These are phyloP conservation scores for Massariosphaeria phaeospora DNA, from an alignment of 495 filamentous ascomycete species.

Conservation along the genomic window DNA sequence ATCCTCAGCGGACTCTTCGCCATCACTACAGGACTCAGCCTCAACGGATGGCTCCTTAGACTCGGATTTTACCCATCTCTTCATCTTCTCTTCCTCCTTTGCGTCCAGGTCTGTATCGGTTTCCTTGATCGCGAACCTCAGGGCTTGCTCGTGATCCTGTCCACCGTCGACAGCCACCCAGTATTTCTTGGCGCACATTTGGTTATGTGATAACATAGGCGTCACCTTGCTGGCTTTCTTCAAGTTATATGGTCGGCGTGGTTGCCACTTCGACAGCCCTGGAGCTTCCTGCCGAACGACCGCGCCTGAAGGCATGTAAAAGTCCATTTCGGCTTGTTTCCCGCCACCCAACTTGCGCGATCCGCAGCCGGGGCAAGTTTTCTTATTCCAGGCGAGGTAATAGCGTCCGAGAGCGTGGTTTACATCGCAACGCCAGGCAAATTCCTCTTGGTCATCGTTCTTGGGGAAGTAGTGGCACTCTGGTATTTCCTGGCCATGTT, in stretches of 20 bases:
- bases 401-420: constrained; percentile 21
- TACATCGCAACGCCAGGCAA: constrained; percentile 22
- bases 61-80: not conserved
- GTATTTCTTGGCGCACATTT: constrained; percentile 4
- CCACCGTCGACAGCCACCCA: constrained; percentile 6
- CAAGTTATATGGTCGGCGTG: constrained; percentile 7
- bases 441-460: constrained; percentile 2
- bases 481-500: constrained; percentile 18
- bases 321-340: constrained; percentile 12
- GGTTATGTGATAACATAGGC: constrained; percentile 3
- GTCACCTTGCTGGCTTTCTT: not conserved
- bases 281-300: constrained; percentile 9
- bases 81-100: not conserved
- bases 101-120: constrained; percentile 8
- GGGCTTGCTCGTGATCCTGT: not conserved
- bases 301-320: constrained; percentile 9
- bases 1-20: not conserved
- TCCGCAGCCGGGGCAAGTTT: constrained; percentile 16
- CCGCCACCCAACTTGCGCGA: not conserved
- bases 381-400: constrained; percentile 17
- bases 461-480: not conserved
- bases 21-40: no score
- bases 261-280: constrained; percentile 10
- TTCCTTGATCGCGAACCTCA: not conserved
- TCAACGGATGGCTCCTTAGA: no score